Percentiles rank a stretch among this genome's conserved stretches.
Conservation (phyloP, 148 eudicot genomes). For the Rheum nobile region DNA sequence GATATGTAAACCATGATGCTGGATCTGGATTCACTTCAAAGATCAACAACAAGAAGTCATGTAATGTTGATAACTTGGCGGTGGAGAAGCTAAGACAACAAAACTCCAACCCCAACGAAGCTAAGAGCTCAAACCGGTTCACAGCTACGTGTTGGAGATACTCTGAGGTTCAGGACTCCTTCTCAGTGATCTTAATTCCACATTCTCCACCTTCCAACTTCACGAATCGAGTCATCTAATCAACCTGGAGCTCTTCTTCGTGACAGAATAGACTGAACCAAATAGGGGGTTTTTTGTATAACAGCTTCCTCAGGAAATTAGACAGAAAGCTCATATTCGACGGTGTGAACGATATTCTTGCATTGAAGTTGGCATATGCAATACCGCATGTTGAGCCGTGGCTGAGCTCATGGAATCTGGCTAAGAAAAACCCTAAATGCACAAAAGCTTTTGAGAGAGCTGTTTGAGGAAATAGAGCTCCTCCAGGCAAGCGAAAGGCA, state of each 20-base stretch:
- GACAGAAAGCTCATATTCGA: slow-evolving; percentile 80
- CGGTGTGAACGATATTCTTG: slow-evolving; percentile 67
- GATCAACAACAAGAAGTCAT: too few relatives aligned
- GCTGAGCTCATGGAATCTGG: slow-evolving; percentile 33
- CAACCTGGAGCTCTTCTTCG: slow-evolving; percentile 64
- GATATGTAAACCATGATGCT: slow-evolving; percentile 10
- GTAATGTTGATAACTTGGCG: too few relatives aligned
- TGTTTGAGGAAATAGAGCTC: slow-evolving; percentile 69
- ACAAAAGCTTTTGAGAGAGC: slow-evolving; percentile 64
- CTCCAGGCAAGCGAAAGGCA: too few relatives aligned
- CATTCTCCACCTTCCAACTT: slow-evolving; percentile 55
- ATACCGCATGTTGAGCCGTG: slow-evolving; percentile 37
- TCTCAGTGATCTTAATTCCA: too few relatives aligned
- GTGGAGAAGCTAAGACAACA: too few relatives aligned
- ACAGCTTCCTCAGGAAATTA: slow-evolving; percentile 41
- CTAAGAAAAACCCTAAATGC: slow-evolving; percentile 51
- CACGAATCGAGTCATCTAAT: slow-evolving; percentile 76
- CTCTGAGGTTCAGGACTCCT: too few relatives aligned
- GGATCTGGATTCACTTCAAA: slow-evolving; percentile 25
- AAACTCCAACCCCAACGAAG: too few relatives aligned
- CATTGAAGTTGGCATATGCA: slow-evolving; percentile 28
- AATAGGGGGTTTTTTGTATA: too few relatives aligned
- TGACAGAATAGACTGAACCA: slow-evolving; percentile 69
- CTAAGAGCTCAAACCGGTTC: too few relatives aligned
- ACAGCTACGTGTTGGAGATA: too few relatives aligned